These are phyloP conservation scores for Kandelia obovata DNA, from an alignment of 345 rosid genomes.

Conservation along the genomic window DNA sequence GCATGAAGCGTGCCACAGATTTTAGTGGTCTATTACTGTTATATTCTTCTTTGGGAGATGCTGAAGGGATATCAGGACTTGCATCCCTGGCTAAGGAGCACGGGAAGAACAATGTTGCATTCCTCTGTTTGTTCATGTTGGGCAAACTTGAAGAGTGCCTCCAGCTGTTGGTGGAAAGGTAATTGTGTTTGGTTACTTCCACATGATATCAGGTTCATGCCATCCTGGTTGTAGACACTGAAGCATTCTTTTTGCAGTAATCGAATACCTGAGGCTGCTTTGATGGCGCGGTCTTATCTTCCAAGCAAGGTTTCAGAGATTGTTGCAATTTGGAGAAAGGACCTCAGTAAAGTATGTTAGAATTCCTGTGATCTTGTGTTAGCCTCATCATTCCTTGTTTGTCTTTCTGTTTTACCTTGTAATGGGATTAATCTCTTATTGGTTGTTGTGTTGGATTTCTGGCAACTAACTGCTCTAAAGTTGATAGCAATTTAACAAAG, in stretches of 20 bases:
- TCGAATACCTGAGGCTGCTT: slow-evolving; percentile 99
- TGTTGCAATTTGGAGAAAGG: slow-evolving; percentile 94
- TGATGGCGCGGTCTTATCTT: slow-evolving; percentile 96
- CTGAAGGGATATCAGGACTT: slow-evolving; percentile 81
- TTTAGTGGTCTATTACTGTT: slow-evolving; percentile 94
- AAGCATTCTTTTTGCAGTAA: slow-evolving; percentile 53
- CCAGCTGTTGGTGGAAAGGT: slow-evolving; percentile 90
- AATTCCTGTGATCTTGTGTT: not conserved
- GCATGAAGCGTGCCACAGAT: slow-evolving; percentile 86
- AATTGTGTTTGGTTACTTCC: slow-evolving; percentile 22
- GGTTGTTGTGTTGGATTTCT: not conserved
- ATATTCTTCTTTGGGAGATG: slow-evolving; percentile 95
- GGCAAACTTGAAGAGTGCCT: slow-evolving; percentile 97
- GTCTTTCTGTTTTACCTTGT: no score
- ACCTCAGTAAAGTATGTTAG: slow-evolving; percentile 69
- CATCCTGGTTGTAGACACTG: slow-evolving; percentile 15
- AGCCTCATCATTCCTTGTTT: no score
- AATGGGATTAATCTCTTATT: not conserved
- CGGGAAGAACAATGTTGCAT: slow-evolving; percentile 97
- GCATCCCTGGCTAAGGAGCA: slow-evolving; percentile 85
- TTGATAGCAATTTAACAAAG: no score
- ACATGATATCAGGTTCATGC: slow-evolving; percentile 3
- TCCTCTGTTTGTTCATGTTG: slow-evolving; percentile 84
- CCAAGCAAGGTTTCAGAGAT: slow-evolving; percentile 99
- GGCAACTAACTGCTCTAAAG: no score